These are phyloP conservation scores for Cucurbita maxima DNA, from an alignment of 306 rosid genomes.

Conservation along the genomic window DNA sequence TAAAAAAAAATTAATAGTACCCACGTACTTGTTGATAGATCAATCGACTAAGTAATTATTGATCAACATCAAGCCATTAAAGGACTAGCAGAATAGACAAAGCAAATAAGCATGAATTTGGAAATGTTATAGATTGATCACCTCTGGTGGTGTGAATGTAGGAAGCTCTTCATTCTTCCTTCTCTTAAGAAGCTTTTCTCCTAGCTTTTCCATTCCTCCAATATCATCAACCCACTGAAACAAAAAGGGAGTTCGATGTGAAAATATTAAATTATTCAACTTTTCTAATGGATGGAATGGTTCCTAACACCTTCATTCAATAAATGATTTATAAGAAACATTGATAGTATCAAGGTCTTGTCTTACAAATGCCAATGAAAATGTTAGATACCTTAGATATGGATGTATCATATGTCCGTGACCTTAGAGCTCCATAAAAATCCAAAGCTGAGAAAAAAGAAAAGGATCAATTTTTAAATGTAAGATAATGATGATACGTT, in stretches of 20 bases:
- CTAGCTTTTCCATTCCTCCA: conserved; percentile 75
- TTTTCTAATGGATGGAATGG: background rate
- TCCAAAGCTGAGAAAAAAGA: conserved; percentile 63
- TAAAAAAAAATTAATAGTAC: background rate
- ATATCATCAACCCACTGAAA: conserved; percentile 79
- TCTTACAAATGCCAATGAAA: conserved; percentile 8
- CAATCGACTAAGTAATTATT: background rate
- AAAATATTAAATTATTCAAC: background rate
- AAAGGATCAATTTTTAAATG: background rate
- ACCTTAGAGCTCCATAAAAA: conserved; percentile 92
- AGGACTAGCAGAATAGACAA: conserved; percentile 5
- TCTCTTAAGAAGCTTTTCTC: conserved; percentile 44
- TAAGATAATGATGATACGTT: no score
- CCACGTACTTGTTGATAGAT: background rate
- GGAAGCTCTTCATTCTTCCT: conserved; percentile 59
- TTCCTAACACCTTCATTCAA: background rate
- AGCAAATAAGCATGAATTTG: conserved; percentile 1
- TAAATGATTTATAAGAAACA: background rate
- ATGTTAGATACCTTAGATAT: conserved; percentile 53
- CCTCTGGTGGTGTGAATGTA: conserved; percentile 77
- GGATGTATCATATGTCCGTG: conserved; percentile 72
- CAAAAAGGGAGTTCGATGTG: conserved; percentile 6
- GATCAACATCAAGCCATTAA: background rate
- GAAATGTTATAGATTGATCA: conserved; percentile 4
- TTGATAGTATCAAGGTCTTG: background rate